These are phyloP conservation scores for Cladosporium halotolerans DNA, from an alignment of 2,329 filamentous ascomycete species.

Conservation along the genomic window DNA sequence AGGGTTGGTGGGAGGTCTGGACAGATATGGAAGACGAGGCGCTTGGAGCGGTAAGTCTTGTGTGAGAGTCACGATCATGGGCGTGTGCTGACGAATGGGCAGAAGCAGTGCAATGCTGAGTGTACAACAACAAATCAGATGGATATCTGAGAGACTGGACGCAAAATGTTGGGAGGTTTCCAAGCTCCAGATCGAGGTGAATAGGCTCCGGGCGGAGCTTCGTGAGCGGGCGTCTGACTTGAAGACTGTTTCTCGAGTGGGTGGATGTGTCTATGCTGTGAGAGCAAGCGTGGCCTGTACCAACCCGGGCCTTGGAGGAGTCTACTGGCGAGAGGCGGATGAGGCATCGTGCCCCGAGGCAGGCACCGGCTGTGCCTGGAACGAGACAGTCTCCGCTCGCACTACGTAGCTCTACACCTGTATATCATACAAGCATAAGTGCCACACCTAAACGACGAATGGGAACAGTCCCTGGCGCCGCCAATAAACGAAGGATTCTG, in stretches of 20 bases:
- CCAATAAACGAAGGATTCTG: too few relatives aligned
- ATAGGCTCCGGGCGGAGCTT: background rate
- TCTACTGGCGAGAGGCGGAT: background rate
- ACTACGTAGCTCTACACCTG: too few relatives aligned
- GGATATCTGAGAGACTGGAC: background rate
- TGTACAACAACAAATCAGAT: background rate
- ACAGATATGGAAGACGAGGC: background rate
- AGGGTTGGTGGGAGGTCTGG: background rate
- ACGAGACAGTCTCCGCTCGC: background rate
- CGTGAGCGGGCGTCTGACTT: background rate
- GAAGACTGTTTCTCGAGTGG: background rate
- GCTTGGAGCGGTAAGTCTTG: background rate
- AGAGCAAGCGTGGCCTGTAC: background rate
- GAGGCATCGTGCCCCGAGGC: background rate
- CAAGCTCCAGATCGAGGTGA: slow-evolving; percentile 2
- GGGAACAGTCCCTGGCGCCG: too few relatives aligned
- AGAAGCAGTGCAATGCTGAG: background rate
- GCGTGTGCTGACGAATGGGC: background rate
- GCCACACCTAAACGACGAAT: too few relatives aligned
- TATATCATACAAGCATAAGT: too few relatives aligned
- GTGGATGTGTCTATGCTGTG: background rate
- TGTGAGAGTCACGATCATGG: background rate
- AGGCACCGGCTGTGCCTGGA: background rate
- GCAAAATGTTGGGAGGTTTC: background rate
- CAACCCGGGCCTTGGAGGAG: background rate